A percentile compares a stretch with the other conserved stretches of the same genome.
Conservation (phyloP, 2,329 filamentous ascomycete genomes). For the Amesomyces nigricolor region DNA sequence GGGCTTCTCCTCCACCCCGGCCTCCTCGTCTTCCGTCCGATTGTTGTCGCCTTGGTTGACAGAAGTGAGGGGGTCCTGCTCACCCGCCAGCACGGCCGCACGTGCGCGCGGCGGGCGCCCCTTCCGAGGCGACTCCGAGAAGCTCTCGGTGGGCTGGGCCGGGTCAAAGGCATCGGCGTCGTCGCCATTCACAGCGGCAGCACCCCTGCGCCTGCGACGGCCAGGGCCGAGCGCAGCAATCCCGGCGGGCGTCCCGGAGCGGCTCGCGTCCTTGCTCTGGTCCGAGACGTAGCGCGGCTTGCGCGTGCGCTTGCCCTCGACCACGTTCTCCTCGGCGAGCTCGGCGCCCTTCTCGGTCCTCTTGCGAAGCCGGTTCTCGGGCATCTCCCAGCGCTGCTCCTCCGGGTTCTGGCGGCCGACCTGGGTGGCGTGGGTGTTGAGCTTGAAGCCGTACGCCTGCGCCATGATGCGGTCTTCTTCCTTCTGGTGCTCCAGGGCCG, state of each 20-base stretch:
- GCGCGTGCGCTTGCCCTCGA: conserved; percentile 49
- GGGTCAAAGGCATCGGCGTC: conserved; percentile 10
- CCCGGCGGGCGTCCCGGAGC: conserved; percentile 45
- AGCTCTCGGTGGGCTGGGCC: conserved; percentile 8
- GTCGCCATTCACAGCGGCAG: conserved; percentile 12
- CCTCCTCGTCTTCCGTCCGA: conserved; percentile 19
- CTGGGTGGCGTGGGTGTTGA: conserved; percentile 52
- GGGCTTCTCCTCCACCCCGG: conserved; percentile 12
- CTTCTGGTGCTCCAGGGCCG: conserved; percentile 40
- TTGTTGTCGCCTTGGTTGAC: conserved; percentile 14
- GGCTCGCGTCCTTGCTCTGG: conserved; percentile 45
- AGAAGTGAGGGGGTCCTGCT: conserved; percentile 11
- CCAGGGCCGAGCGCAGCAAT: conserved; percentile 30
- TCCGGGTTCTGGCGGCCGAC: conserved; percentile 55
- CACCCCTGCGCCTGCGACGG: conserved; percentile 19
- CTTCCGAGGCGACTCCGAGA: conserved; percentile 18
- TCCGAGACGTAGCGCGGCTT: conserved; percentile 50
- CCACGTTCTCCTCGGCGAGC: conserved; percentile 38
- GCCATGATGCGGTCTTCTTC: conserved; percentile 55
- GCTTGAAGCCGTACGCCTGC: conserved; percentile 55
- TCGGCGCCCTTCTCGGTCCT: conserved; percentile 56
- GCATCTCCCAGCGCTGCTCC: conserved; percentile 49
- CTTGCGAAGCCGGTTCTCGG: conserved; percentile 50
- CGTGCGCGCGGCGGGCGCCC: conserved; percentile 19
- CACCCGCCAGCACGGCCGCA: conserved; percentile 11